Base-by-base conservation (phyloP, 2,329 filamentous ascomycete genomes). In the Xylariaceae sp. region DNA sequence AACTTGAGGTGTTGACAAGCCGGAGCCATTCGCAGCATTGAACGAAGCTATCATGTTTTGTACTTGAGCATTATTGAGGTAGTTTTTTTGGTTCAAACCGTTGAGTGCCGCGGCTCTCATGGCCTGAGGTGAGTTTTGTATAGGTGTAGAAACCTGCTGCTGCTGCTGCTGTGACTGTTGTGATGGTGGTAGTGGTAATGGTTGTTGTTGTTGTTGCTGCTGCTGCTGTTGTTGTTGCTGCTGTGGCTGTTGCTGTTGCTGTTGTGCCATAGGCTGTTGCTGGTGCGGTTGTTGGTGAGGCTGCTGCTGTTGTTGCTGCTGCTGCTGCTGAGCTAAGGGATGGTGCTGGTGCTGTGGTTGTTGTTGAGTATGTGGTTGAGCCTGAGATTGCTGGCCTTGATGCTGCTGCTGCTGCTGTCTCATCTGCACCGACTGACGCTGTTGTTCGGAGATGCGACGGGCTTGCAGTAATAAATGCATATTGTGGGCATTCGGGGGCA, bases 391-490 rank as follows among this genome's bases (percentile, higher is more conserved):
- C 6, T 53, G 55, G n/a, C 60, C 62, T 6, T 59, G 58, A n/a
- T 64, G 61, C 26, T 59, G 59, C 40, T 66, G 64, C 23, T 61
- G 61, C 13, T 57, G 57, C n/a, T 59, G 59, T 34, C 57, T 56
- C 19, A 72, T 70, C 52, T 69, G 63, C 44, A 72, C 66, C 9
- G 66, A 67, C 27, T 65, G 69, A 11, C 76, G 69, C 52, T 82
- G 78, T 51, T 81, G 76, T 52, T 84, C 79, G 9, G 83, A 72
- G 29, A 85, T 78, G 30, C 78, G 75, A 38, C 80, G 78, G 12
- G 80, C 75, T 52, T 83, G 80, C 51, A 82, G 66, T 50, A 81
- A 69, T 32, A 81, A 60, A 38, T 70, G 70, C 17, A 74, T 64
- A 43, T 80, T 74, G 3, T 75, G 64, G 6, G 65, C 61, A 13